phyloP scores from a whole-genome alignment of 345 rosid species.

The Pelargonium nanum region DNA sequence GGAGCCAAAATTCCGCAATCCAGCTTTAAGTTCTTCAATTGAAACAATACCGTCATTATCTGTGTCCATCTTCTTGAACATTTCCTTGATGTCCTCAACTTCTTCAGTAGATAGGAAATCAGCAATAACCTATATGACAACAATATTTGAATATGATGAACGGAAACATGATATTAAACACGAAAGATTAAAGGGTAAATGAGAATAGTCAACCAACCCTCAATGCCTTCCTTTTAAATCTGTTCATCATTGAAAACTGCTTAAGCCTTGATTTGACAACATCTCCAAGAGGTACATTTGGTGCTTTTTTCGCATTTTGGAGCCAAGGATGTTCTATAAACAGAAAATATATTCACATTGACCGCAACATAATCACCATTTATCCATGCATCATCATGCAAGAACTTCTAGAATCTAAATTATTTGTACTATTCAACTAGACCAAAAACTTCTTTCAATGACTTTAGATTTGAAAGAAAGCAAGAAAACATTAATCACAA shows the following conservation, averaged over 20 bases:
- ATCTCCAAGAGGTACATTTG: constrained; percentile 96
- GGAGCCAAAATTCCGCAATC: constrained; percentile 57
- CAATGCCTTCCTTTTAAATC: constrained; percentile 98
- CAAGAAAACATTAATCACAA: too few species aligned
- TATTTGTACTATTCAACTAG: too few species aligned
- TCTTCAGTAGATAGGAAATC: constrained; percentile 87
- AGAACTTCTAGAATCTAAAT: background rate
- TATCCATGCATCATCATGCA: background rate
- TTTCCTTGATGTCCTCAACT: constrained; percentile 85
- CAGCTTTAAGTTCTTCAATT: constrained; percentile 83
- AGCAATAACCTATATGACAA: constrained; percentile 64
- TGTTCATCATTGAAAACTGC: constrained; percentile 98
- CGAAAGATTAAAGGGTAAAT: constrained; percentile 3
- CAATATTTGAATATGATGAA: background rate
- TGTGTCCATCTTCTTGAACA: constrained; percentile 90
- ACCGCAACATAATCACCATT: background rate
- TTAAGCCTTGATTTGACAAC: constrained; percentile 92
- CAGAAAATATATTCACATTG: constrained; percentile 2
- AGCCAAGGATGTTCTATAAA: constrained; percentile 93
- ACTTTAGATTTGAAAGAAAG: too few species aligned
- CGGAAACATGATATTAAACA: background rate
- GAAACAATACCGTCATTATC: constrained; percentile 86
- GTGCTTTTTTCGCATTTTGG: constrained; percentile 95
- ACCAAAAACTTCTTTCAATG: background rate
- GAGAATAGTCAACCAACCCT: constrained; percentile 51